Conservation (phyloP, 1,284 basidiomycete genomes). For the Apiotrichum sp. region DNA sequence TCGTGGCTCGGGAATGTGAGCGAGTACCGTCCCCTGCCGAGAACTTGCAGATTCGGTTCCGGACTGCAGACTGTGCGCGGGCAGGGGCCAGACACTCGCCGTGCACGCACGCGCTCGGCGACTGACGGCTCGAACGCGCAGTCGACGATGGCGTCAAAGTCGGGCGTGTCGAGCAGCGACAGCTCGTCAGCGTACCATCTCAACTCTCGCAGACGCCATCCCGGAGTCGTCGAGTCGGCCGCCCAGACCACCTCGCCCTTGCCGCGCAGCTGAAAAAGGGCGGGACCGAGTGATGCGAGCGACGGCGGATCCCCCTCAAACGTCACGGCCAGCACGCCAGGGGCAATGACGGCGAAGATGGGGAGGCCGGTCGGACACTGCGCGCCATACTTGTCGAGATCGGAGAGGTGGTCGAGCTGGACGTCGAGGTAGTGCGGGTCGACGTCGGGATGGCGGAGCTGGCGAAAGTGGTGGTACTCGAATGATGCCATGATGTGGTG, state of each 20-base stretch:
- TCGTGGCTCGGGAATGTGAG: background rate
- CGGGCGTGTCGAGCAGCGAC: background rate
- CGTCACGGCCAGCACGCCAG: background rate
- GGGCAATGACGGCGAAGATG: background rate
- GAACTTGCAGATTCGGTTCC: background rate
- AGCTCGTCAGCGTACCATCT: constrained; percentile 2
- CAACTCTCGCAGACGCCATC: constrained; percentile 1
- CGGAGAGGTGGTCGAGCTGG: background rate
- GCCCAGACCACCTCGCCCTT: background rate
- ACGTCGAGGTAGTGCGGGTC: background rate
- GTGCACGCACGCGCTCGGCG: background rate
- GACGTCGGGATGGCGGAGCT: background rate
- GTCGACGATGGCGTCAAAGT: background rate
- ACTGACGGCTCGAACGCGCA: background rate
- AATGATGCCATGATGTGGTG: background rate
- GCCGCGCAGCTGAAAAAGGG: background rate
- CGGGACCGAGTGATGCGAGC: background rate
- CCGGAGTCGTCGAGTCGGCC: background rate
- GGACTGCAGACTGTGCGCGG: background rate
- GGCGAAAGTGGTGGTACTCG: background rate
- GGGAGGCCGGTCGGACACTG: background rate
- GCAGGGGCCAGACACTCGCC: background rate
- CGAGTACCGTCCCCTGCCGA: background rate
- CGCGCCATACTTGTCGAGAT: background rate
- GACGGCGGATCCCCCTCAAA: background rate